A percentile compares a stretch with the other conserved stretches of the same genome.
Conservation (phyloP, 2,329 filamentous ascomycete genomes). For the Exophiala dermatitidis region DNA sequence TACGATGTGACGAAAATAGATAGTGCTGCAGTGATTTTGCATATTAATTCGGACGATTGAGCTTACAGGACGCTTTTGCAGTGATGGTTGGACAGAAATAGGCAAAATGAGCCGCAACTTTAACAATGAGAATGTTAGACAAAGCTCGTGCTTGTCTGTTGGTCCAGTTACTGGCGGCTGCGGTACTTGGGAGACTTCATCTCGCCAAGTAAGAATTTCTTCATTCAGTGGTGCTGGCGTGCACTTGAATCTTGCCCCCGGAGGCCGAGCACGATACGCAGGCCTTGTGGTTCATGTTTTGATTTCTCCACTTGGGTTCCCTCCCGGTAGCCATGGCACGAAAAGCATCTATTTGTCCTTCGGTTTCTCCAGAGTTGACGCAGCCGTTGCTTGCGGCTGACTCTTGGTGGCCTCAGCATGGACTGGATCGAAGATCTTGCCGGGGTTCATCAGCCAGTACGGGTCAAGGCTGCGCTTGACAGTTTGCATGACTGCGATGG, state of each 20-base stretch:
- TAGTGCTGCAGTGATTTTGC: background rate
- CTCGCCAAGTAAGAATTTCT: too few species aligned
- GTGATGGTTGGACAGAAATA: background rate
- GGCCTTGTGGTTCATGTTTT: too few species aligned
- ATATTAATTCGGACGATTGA: background rate
- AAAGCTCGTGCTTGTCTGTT: background rate
- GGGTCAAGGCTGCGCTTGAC: slow-evolving; percentile 81
- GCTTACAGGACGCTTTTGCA: background rate
- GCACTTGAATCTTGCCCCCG: too few species aligned
- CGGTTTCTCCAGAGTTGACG: slow-evolving; percentile 18
- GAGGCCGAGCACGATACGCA: too few species aligned
- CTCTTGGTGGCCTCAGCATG: slow-evolving; percentile 5
- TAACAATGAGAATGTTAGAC: background rate
- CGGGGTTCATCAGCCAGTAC: slow-evolving; percentile 82
- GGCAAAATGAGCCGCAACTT: background rate
- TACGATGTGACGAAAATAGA: background rate
- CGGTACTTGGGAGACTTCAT: too few species aligned
- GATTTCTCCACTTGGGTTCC: too few species aligned
- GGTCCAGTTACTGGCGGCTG: too few species aligned
- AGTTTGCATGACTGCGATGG: slow-evolving; percentile 73
- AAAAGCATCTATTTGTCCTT: slow-evolving; percentile 1
- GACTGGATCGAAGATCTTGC: slow-evolving; percentile 75
- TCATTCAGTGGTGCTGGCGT: too few species aligned
- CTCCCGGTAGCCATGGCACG: background rate
- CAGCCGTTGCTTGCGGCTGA: slow-evolving; percentile 14